Evolutionary conservation across 768 basidiomycete genomes (phyloP), one percentile per base, ranked within the genome.

Genomic region (Suillus tomentosus): DNA sequence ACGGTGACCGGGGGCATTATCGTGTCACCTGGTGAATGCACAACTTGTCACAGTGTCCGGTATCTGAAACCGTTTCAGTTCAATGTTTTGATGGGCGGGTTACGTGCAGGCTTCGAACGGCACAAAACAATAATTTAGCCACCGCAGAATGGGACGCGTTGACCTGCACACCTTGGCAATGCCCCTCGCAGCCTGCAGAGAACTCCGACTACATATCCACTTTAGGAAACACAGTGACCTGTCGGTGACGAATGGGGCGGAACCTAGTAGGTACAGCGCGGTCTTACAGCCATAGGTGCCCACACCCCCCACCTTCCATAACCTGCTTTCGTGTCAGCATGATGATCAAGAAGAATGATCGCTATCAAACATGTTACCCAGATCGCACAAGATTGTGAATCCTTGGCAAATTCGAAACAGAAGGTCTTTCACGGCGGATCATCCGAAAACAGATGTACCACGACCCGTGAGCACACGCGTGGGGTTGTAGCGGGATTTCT

Each of bases 341-440:
- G 31, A 31, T 31, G 51, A 31, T 53, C 31, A 19, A 11, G 34
- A 54, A 54, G 19, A 13, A n/a, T 54, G 53, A 54, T 36, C 19
- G 34, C 34, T 34, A 36, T 54, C 53, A 54, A 54, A 54, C 34
- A 13, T 11, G 27, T 9, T 27, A 17, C 47, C 13, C 7, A 50
- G 24, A 50, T 50, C 27, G 24, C 50, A 24, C 14, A 24, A 50
- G 22, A 53, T 31, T 54, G 17, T 19, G 19, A 36, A 36, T 36
- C 34, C 53, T 54, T 54, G 31, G 53, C 53, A n/a, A 54, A 19
- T 54, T 54, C 53, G 19, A 54, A 36, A 54, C 19, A 54, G 53
- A 54, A 54, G 34, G 11, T 50, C 11, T 19, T 34, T 31, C 17
- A 6, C 10, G 31, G 34, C 19, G 34, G 3, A 54, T 54, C 19